These are phyloP conservation scores for Marasmius sp. DNA, from an alignment of 1,284 basidiomycete species.

Conservation along the genomic window DNA sequence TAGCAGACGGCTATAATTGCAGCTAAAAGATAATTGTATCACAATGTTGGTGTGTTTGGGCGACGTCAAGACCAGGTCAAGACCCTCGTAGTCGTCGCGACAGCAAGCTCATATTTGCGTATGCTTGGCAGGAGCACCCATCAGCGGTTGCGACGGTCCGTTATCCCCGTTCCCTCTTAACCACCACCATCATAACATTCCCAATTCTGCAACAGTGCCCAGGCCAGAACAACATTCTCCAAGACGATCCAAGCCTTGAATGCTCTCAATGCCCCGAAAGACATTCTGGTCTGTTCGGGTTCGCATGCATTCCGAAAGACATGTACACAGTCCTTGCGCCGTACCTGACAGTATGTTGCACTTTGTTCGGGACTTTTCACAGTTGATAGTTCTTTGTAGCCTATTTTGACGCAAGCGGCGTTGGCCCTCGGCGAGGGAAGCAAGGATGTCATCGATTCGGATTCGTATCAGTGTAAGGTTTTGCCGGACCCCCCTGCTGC, in stretches of 20 bases:
- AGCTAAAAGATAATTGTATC: not conserved
- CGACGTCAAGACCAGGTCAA: no score
- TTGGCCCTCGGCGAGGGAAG: slow-evolving; percentile 60
- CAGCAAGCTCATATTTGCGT: no score
- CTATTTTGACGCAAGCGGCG: slow-evolving; percentile 59
- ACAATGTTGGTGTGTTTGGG: no score
- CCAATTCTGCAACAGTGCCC: no score
- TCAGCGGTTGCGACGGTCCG: no score
- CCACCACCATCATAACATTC: no score
- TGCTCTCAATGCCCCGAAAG: slow-evolving; percentile 49
- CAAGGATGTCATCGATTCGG: slow-evolving; percentile 68
- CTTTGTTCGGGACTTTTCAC: not conserved
- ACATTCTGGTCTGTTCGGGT: not conserved
- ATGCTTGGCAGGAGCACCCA: no score
- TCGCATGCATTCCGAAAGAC: slow-evolving; percentile 32
- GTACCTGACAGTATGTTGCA: slow-evolving; percentile 46
- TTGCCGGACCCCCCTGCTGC: slow-evolving; percentile 5
- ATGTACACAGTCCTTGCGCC: slow-evolving; percentile 76
- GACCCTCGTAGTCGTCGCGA: no score
- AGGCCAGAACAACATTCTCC: no score
- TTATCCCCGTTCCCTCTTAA: no score
- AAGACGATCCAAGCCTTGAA: slow-evolving; percentile 25
- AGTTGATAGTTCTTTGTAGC: slow-evolving; percentile 34
- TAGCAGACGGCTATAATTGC: not conserved
- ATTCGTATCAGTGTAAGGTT: slow-evolving; percentile 71